Evolutionary conservation across 345 rosid species (phyloP), one percentile per base, ranked within the genome.

Genomic region (Lepidium aucheri): DNA sequence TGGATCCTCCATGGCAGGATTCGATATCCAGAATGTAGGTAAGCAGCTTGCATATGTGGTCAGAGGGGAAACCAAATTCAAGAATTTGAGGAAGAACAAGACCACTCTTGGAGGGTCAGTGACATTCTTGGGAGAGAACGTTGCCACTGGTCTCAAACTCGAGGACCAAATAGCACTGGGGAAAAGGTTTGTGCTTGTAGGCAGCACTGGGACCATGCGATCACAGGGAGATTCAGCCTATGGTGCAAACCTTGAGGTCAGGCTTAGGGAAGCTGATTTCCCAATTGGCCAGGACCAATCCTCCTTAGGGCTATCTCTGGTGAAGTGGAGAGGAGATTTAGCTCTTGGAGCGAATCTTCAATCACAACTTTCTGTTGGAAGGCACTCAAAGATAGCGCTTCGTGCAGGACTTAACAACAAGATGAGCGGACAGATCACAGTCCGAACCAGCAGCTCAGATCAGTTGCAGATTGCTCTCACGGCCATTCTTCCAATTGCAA

Each of bases 351-450:
- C 97, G 44, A 86, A 93, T 72, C 74, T 93, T 56, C 97, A 93
- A 80, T 90, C 97, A 20, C 97, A 90, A 66, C 40, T 93, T 32
- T 87, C 96, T 1, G 28, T 87, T 15, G 96, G 98, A 36, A 72
- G 94, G 64, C 63, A 78, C 59, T 88, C 94, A 4, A 88, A 93
- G 83, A 44, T 93, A 8, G 85, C 90, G 1, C 67, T 90, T 57
- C 98, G 97, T 55, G 98, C 94, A 8, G 97, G 98, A 55, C 74
- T 93, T 68, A 93, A 93, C 89, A 90, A 90, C 81, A 90, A 93
- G 84, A 81, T 81, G 76, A 90, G 96, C 0, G 97, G 97, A 30
- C 97, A 93, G 72, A 73, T 93, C 60, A 74, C 84, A 2, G 80
- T 93, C 40, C 74, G 91, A 61, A 88, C 96, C 39, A 90, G 89